Evolutionary conservation across 1,139 yeast genomes (phyloP), one percentile per base, ranked within the genome.

Genomic region (Meyerozyma smithsonii): DNA sequence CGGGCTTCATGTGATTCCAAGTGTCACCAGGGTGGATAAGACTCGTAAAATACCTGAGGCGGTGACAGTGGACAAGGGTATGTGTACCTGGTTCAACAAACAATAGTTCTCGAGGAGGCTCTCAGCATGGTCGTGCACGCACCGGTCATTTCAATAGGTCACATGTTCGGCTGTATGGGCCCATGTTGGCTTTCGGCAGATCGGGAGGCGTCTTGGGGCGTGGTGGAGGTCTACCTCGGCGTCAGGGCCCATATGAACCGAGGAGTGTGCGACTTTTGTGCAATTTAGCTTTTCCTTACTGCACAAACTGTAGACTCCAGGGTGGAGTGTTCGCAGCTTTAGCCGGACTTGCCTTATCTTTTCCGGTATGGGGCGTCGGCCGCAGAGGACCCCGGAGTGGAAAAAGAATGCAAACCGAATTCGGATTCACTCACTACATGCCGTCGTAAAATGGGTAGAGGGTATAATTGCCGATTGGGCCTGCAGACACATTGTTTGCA

Each of bases 1-100:
- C 65, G 18, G 46, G 39, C 7, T 44, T 36, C 51, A 46, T 46
- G 38, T 14, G 30, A 3, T 14, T 14, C 15, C 30, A 12, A 15
- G 10, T 26, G 30, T 26, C 30, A 26, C 30, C 30, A 14, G 30
- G 8, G 12, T 15, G 15, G 8, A 14, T 8, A 26, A 26, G 17
- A 23, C 6, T 23, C 25, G n/a, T 4, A 8, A 11, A 23, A 23
- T 23, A 23, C 25, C 6, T 23, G n/a, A n/a, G n/a, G n/a, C 25
- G 25, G 11, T 23, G 4, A 11, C n/a, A 12, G 25, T 6, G 25
- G 6, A 23, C 12, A 5, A 11, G 4, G 3, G n/a, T 11, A 23
- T 23, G 10, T 23, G n/a, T 23, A 6, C n/a, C 25, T 23, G 25
- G 25, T 12, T 11, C 25, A 23, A 23, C 25, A 23, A 23, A 23